phyloP scores from a whole-genome alignment of 1,284 basidiomycete species.

The Phylloporus gajari region DNA sequence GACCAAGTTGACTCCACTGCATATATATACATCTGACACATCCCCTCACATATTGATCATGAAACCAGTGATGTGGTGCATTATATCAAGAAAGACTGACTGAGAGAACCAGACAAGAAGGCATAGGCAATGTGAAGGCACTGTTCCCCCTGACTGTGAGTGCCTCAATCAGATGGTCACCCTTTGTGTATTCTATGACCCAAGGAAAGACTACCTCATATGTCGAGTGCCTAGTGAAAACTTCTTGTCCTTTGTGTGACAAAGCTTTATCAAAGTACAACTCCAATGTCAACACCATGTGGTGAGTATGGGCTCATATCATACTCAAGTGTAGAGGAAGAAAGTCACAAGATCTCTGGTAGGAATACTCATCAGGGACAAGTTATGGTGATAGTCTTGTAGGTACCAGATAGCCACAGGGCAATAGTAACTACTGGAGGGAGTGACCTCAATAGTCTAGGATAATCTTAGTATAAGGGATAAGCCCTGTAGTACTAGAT shows the following conservation, averaged over 20 bases:
- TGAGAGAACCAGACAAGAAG: conserved; percentile 53
- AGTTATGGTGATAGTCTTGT: no score
- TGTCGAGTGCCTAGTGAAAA: conserved; percentile 63
- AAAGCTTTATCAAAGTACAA: no score
- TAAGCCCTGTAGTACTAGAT: no score
- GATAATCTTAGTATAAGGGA: no score
- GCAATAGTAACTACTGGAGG: no score
- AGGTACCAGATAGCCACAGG: no score
- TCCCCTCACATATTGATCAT: conserved; percentile 67
- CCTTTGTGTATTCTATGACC: conserved; percentile 69
- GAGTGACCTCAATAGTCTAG: no score
- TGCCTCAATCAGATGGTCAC: conserved; percentile 67
- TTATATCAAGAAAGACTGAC: conserved; percentile 71
- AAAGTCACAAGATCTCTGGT: no score
- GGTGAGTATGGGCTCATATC: no score
- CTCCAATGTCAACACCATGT: no score
- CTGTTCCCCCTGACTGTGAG: conserved; percentile 60
- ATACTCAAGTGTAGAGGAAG: no score
- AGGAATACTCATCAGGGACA: no score
- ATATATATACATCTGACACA: conserved; percentile 68
- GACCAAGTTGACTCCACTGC: conserved; percentile 62
- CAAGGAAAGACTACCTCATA: conserved; percentile 76
- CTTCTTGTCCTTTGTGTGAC: conserved; percentile 48
- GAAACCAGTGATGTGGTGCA: conserved; percentile 76
- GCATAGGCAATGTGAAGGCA: conserved; percentile 63